Evolutionary conservation across 2,329 filamentous ascomycete genomes (phyloP).

Genomic region (Aureobasidium sp.): DNA sequence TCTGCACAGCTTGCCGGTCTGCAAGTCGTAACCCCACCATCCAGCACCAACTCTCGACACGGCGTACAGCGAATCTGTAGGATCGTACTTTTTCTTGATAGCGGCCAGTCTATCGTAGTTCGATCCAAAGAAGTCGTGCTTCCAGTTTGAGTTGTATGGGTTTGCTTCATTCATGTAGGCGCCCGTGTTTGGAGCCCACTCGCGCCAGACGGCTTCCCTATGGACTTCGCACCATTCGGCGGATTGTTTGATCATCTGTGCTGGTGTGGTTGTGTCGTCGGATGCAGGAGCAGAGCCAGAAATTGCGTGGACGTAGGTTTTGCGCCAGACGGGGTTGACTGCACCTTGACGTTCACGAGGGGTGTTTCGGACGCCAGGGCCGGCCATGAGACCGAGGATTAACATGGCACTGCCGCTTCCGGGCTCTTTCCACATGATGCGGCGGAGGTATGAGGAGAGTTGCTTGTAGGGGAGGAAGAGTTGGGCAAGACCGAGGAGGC

Average conservation of each 20-base stretch:
- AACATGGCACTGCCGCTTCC: background rate
- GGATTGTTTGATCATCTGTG: background rate
- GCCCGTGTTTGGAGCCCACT: constrained; percentile 34
- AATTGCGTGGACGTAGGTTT: constrained; percentile 33
- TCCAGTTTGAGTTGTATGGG: constrained; percentile 29
- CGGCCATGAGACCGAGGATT: background rate
- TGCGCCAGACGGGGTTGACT: constrained; percentile 36
- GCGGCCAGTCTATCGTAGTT: constrained; percentile 27
- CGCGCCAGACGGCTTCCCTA: constrained; percentile 17
- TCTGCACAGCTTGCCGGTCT: background rate
- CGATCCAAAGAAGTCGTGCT: constrained; percentile 29
- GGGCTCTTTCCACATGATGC: background rate
- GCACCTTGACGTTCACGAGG: constrained; percentile 15
- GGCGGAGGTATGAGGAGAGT: background rate
- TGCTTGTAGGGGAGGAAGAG: background rate
- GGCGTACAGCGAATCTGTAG: constrained; percentile 12
- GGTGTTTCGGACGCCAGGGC: background rate
- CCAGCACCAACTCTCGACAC: background rate
- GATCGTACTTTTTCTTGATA: constrained; percentile 29
- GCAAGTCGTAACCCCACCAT: background rate
- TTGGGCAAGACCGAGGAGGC: background rate
- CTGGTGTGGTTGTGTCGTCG: constrained; percentile 20
- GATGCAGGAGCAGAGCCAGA: constrained; percentile 23
- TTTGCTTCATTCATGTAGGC: constrained; percentile 42
- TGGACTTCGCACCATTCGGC: background rate